These are phyloP conservation scores for Viola odorata DNA, from an alignment of 345 rosid species.

Conservation along the genomic window DNA sequence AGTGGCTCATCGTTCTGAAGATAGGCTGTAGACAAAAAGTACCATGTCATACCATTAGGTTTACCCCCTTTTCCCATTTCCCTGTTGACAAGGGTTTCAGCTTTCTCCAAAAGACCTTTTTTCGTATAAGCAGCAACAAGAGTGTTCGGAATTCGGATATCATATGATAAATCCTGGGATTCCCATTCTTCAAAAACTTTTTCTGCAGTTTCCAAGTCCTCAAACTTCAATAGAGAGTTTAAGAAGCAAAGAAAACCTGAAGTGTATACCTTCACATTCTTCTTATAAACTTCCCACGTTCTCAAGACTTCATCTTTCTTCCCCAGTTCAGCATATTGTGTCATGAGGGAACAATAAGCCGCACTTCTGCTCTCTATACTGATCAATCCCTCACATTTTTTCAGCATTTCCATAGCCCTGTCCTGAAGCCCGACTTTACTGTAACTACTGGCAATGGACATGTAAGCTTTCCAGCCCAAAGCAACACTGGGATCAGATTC, in stretches of 20 bases:
- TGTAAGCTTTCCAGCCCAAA: slow-evolving; percentile 18
- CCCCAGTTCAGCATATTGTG: slow-evolving; percentile 29
- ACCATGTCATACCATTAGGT: too few relatives aligned
- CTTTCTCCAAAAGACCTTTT: slow-evolving; percentile 32
- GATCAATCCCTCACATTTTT: slow-evolving; percentile 28
- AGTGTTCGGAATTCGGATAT: slow-evolving; percentile 25
- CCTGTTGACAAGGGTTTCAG: slow-evolving; percentile 17
- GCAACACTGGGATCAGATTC: slow-evolving; percentile 25
- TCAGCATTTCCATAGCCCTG: slow-evolving; percentile 28
- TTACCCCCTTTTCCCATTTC: slow-evolving; percentile 20
- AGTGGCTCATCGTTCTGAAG: slow-evolving; percentile 14
- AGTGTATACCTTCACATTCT: slow-evolving; percentile 9
- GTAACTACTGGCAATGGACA: slow-evolving; percentile 19
- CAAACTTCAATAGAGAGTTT: slow-evolving; percentile 27
- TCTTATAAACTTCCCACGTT: slow-evolving; percentile 32
- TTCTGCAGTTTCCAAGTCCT: slow-evolving; percentile 40
- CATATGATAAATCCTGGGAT: slow-evolving; percentile 4
- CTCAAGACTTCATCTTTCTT: slow-evolving; percentile 37
- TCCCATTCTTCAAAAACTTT: slow-evolving; percentile 38
- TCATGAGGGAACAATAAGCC: slow-evolving; percentile 21
- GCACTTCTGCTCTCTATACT: neutral
- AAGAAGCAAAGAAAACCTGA: slow-evolving; percentile 19
- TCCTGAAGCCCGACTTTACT: slow-evolving; percentile 19
- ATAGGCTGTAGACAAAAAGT: slow-evolving; percentile 21
- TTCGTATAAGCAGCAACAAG: slow-evolving; percentile 24